These are phyloP conservation scores for Botryotinia narcissicola DNA, from an alignment of 2,329 filamentous ascomycete species.

Conservation along the genomic window DNA sequence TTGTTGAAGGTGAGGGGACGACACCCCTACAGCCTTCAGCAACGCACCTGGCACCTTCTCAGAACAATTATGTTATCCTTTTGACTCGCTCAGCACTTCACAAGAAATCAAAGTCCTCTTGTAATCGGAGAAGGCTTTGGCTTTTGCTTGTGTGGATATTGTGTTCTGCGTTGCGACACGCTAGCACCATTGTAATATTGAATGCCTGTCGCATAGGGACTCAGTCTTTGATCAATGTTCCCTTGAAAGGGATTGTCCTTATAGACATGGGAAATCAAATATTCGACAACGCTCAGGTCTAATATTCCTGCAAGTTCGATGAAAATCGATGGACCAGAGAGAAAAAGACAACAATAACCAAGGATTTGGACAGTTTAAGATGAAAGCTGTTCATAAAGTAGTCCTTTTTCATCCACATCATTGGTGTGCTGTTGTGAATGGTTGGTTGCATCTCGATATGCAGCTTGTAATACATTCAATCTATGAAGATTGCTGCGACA, in stretches of 20 bases:
- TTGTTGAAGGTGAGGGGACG: conserved; percentile 56
- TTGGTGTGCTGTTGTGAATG: neutral
- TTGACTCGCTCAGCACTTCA: neutral
- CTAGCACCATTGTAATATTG: neutral
- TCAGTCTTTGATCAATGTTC: neutral
- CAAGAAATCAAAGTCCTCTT: neutral
- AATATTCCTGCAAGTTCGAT: neutral
- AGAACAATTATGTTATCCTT: neutral
- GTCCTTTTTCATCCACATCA: neutral
- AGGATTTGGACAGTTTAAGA: neutral
- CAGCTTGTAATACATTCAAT: no score
- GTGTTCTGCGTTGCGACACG: neutral
- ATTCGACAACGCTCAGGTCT: neutral
- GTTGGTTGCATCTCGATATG: neutral
- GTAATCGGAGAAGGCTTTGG: neutral
- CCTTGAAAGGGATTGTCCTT: neutral
- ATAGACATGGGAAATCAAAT: neutral
- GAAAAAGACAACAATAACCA: neutral
- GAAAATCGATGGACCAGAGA: neutral
- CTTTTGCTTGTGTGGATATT: neutral
- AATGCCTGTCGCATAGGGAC: neutral
- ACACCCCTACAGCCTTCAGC: neutral
- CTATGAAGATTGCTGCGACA: rapidly evolving
- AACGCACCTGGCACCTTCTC: neutral
- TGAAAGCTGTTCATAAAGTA: neutral